Percentiles rank a stretch among this genome's conserved stretches.
Conservation (phyloP, 1,284 basidiomycete genomes). For the Puccinia novopanici region DNA sequence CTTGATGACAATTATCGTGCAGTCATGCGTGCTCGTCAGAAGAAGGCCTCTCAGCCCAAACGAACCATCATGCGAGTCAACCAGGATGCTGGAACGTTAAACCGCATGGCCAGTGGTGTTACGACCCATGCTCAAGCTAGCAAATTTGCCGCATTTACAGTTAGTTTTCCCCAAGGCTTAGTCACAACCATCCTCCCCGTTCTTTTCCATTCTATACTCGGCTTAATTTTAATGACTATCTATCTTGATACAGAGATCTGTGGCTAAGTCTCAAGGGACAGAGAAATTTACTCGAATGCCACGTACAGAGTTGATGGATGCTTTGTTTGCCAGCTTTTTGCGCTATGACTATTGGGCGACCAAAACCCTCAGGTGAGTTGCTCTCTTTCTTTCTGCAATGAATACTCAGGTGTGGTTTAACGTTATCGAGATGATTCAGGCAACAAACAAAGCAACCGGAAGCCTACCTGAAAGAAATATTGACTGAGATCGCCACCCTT, state of each 20-base stretch:
- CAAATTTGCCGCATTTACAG: slow-evolving; percentile 55
- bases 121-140: slow-evolving; percentile 52
- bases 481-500: slow-evolving; percentile 76
- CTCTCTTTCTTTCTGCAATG: not conserved
- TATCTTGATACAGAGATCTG: slow-evolving; percentile 52
- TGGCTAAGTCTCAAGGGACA: slow-evolving; percentile 52
- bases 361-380: slow-evolving; percentile 64
- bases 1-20: slow-evolving; percentile 61
- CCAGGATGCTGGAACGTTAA: slow-evolving; percentile 57
- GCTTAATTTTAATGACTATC: not conserved
- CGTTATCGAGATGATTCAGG: slow-evolving; percentile 58
- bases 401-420: not conserved
- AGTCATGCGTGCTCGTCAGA: slow-evolving; percentile 60
- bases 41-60: slow-evolving; percentile 61
- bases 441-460: slow-evolving; percentile 87
- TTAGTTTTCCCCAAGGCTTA: slow-evolving; percentile 47
- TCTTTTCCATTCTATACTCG: not conserved
- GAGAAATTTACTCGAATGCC: slow-evolving; percentile 76
- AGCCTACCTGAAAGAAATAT: slow-evolving; percentile 81
- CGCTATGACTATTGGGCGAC: slow-evolving; percentile 80
- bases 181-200: not conserved
- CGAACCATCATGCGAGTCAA: slow-evolving; percentile 61
- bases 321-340: slow-evolving; percentile 77
- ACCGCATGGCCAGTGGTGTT: slow-evolving; percentile 58
- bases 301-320: slow-evolving; percentile 81